phyloP scores from a whole-genome alignment of 768 basidiomycete genomes.

The Agaricus sinodeliciosus region DNA sequence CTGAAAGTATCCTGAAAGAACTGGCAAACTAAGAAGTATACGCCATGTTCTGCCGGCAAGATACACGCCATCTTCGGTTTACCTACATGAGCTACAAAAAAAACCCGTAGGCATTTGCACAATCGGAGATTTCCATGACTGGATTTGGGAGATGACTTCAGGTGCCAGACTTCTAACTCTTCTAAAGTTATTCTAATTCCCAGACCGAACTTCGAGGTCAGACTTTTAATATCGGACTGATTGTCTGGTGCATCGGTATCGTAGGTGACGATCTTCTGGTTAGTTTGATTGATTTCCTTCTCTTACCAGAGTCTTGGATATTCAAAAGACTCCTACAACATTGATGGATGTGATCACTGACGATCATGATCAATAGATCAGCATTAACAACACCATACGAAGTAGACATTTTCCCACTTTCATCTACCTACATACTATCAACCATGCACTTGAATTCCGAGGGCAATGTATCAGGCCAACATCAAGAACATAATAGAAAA shows the following conservation, averaged over 20 bases:
- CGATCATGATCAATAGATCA: background rate
- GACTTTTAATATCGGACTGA: background rate
- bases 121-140: too few species aligned
- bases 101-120: too few species aligned
- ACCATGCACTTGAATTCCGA: too few species aligned
- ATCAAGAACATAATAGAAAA: too few species aligned
- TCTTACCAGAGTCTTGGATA: background rate
- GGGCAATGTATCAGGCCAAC: too few species aligned
- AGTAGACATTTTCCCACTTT: background rate
- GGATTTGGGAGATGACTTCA: too few species aligned
- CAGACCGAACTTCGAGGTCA: background rate
- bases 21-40: too few species aligned
- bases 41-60: too few species aligned
- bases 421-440: background rate
- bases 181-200: background rate
- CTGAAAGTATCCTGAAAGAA: too few species aligned
- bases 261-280: background rate
- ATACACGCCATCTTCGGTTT: too few species aligned
- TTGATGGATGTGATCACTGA: background rate
- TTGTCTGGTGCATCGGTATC: background rate
- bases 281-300: background rate
- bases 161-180: too few species aligned
- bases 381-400: background rate
- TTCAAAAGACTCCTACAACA: background rate
- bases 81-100: too few species aligned